Evolutionary conservation across 495 filamentous ascomycete genomes (phyloP).

Genomic region (Aspergillus campestris): DNA sequence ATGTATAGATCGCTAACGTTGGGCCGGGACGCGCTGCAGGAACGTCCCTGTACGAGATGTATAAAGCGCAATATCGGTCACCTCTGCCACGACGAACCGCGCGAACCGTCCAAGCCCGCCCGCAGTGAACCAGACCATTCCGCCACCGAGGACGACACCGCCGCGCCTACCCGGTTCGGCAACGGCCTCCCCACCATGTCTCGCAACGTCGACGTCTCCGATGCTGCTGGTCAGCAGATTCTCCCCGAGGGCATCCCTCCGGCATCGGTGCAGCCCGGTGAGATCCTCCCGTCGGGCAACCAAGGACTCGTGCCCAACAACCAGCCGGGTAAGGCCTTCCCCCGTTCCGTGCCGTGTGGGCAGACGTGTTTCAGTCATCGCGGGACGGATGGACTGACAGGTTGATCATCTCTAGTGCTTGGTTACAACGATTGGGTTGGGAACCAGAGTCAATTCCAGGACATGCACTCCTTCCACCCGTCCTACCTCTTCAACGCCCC

Average conservation of each 20-base stretch:
- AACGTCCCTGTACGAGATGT: conserved; percentile 93
- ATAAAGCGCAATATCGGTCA: conserved; percentile 99
- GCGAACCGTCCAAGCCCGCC: conserved; percentile 67
- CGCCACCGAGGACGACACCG: conserved; percentile 49
- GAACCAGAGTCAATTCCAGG: conserved; percentile 74
- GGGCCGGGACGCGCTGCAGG: conserved; percentile 41
- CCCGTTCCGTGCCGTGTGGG: background rate
- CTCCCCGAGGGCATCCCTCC: conserved; percentile 27
- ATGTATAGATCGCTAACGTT: background rate
- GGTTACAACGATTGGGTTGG: conserved; percentile 63
- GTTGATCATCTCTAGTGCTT: conserved; percentile 37
- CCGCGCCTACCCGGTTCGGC: conserved; percentile 39
- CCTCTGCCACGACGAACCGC: conserved; percentile 95
- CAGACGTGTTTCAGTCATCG: too few species aligned
- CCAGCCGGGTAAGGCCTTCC: conserved; percentile 61
- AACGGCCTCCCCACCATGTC: conserved; percentile 30
- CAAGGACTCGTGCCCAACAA: conserved; percentile 48
- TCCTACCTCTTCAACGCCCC: conserved; percentile 93
- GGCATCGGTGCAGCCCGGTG: conserved; percentile 27
- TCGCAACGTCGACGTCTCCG: conserved; percentile 30
- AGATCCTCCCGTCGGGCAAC: conserved; percentile 23
- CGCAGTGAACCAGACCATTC: conserved; percentile 61
- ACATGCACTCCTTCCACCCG: conserved; percentile 89
- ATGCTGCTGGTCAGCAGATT: conserved; percentile 36
- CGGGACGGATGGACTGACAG: conserved; percentile 15